phyloP scores from a whole-genome alignment of 371 early-diverging fungal genomes.

The Haplosporangium sp. region DNA sequence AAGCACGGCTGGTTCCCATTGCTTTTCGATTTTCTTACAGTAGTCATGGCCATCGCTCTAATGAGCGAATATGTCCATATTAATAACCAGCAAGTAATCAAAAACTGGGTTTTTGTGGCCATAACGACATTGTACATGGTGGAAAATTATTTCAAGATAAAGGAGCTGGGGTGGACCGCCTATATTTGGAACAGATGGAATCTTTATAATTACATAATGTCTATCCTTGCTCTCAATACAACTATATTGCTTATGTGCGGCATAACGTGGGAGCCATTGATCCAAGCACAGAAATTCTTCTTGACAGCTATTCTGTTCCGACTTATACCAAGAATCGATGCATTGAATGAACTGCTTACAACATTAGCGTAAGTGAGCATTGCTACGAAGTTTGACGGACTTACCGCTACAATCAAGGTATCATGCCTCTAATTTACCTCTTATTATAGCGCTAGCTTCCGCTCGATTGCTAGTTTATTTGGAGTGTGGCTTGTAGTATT shows the following conservation, averaged over 20 bases:
- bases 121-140: slow-evolving; percentile 64
- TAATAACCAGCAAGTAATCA: slow-evolving; percentile 21
- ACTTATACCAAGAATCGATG: slow-evolving; percentile 71
- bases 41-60: slow-evolving; percentile 64
- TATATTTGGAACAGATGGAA: slow-evolving; percentile 73
- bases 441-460: slow-evolving; percentile 25
- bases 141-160: slow-evolving; percentile 64
- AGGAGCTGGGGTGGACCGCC: slow-evolving; percentile 68
- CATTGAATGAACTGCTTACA: slow-evolving; percentile 72
- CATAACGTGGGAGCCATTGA: slow-evolving; percentile 53
- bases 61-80: slow-evolving; percentile 62
- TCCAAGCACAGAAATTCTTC: slow-evolving; percentile 71
- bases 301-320: slow-evolving; percentile 73
- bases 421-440: not conserved
- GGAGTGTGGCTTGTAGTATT: slow-evolving; percentile 78
- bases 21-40: slow-evolving; percentile 61
- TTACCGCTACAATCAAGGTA: not conserved
- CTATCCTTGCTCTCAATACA: slow-evolving; percentile 62
- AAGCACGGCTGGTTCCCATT: slow-evolving; percentile 66
- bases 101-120: slow-evolving; percentile 62
- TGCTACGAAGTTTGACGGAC: no score
- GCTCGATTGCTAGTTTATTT: slow-evolving; percentile 72
- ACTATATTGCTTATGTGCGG: slow-evolving; percentile 56
- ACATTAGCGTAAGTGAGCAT: slow-evolving; percentile 67
- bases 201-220: slow-evolving; percentile 65